These are phyloP conservation scores for Amanita pallidorosea DNA, from an alignment of 768 basidiomycete genomes.

Conservation along the genomic window DNA sequence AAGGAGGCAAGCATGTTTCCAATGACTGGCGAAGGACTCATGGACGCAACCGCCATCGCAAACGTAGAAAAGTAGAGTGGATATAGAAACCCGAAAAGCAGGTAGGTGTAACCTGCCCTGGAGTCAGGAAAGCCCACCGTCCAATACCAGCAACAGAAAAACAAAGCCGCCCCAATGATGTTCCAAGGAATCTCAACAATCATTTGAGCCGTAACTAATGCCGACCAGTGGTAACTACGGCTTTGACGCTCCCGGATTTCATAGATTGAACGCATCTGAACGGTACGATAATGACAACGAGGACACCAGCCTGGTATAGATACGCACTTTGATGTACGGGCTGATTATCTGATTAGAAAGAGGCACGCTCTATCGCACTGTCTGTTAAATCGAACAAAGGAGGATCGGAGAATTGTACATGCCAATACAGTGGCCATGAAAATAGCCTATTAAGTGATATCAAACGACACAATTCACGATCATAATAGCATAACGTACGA, in stretches of 20 bases:
- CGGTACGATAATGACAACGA: neutral
- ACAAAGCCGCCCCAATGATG: slow-evolving; percentile 45
- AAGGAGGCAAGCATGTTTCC: slow-evolving; percentile 47
- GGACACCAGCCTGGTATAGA: no score
- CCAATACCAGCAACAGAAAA: slow-evolving; percentile 70
- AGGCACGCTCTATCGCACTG: slow-evolving; percentile 26
- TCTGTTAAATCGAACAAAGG: neutral
- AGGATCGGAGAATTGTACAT: slow-evolving; percentile 10
- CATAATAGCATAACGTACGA: slow-evolving; percentile 28
- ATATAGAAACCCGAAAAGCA: slow-evolving; percentile 44
- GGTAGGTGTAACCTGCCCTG: slow-evolving; percentile 48
- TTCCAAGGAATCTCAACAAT: slow-evolving; percentile 57
- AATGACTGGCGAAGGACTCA: slow-evolving; percentile 50
- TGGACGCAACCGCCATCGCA: slow-evolving; percentile 48
- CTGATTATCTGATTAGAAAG: slow-evolving; percentile 56
- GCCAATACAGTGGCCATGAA: slow-evolving; percentile 44
- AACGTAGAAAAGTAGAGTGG: slow-evolving; percentile 58
- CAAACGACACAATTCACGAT: slow-evolving; percentile 1
- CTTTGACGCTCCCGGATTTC: slow-evolving; percentile 60
- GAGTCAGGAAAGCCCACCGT: slow-evolving; percentile 48
- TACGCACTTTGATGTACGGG: slow-evolving; percentile 36
- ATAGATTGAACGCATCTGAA: slow-evolving; percentile 44
- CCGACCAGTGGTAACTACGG: slow-evolving; percentile 57
- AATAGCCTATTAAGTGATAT: slow-evolving; percentile 28
- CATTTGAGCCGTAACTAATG: slow-evolving; percentile 43